Evolutionary conservation across 495 filamentous ascomycete species (phyloP).

Genomic region (Xylaria palmicola): DNA sequence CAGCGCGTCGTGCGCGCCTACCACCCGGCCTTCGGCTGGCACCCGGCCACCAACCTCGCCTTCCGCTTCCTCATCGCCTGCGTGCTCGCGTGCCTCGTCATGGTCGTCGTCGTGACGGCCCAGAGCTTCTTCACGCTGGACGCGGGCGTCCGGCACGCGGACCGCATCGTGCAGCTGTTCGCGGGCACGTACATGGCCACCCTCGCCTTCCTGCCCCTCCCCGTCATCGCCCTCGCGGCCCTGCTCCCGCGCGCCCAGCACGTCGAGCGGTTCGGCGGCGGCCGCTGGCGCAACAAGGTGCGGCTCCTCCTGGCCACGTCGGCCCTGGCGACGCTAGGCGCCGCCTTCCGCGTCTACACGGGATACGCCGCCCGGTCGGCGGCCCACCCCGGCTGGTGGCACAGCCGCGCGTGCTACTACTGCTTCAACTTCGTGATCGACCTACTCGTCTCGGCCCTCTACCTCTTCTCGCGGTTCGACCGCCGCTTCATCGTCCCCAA

Average conservation of each 20-base stretch:
- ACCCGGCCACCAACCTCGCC: slow-evolving; percentile 40
- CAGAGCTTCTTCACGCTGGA: slow-evolving; percentile 67
- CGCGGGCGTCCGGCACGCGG: slow-evolving; percentile 40
- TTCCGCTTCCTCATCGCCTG: slow-evolving; percentile 63
- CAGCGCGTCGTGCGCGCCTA: slow-evolving; percentile 74
- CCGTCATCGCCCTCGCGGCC: slow-evolving; percentile 51
- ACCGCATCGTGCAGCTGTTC: slow-evolving; percentile 65
- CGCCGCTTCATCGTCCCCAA: slow-evolving; percentile 69
- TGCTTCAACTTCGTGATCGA: slow-evolving; percentile 76
- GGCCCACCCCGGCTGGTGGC: slow-evolving; percentile 63
- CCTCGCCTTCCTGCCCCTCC: slow-evolving; percentile 73
- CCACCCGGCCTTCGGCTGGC: slow-evolving; percentile 72
- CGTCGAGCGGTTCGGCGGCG: slow-evolving; percentile 70
- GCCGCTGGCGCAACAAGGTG: slow-evolving; percentile 64
- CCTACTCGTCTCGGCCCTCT: slow-evolving; percentile 62
- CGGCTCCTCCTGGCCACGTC: slow-evolving; percentile 57
- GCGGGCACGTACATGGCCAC: slow-evolving; percentile 66
- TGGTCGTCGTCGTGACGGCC: slow-evolving; percentile 67
- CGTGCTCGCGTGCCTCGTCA: slow-evolving; percentile 59
- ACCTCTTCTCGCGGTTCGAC: slow-evolving; percentile 67
- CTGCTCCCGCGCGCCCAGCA: slow-evolving; percentile 50
- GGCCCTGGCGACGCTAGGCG: slow-evolving; percentile 64
- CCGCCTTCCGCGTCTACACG: slow-evolving; percentile 63
- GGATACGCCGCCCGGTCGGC: slow-evolving; percentile 54
- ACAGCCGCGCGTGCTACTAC: slow-evolving; percentile 72